Conservation (phyloP, 177 flowering plant species). For the Vitis hybrid region DNA sequence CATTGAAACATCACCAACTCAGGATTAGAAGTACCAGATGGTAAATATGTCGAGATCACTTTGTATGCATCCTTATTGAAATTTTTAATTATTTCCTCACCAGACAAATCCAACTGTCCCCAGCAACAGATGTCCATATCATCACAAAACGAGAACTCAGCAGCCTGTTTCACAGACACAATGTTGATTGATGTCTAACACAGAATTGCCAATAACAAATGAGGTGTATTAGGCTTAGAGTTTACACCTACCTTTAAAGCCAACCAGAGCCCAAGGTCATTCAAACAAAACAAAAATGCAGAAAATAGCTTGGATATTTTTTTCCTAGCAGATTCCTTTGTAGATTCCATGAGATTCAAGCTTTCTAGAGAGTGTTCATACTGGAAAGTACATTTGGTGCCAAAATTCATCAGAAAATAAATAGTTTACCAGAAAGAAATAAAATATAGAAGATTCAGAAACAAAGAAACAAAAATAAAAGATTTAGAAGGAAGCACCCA, state of each 20-base stretch:
- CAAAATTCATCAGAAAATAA: background rate
- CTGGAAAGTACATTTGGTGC: constrained; percentile 29
- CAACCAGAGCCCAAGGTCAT: constrained; percentile 79
- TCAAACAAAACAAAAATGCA: constrained; percentile 52
- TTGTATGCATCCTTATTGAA: constrained; percentile 43
- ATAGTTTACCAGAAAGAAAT: background rate
- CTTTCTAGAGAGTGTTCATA: constrained; percentile 25
- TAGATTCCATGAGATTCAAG: constrained; percentile 22
- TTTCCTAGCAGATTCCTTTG: constrained; percentile 25
- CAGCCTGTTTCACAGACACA: constrained; percentile 50
- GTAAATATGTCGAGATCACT: constrained; percentile 28
- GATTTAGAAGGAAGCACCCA: background rate
- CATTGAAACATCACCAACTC: background rate
- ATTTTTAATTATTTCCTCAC: constrained; percentile 34
- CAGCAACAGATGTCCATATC: constrained; percentile 39
- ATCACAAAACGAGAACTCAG: constrained; percentile 35
- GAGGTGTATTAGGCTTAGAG: background rate
- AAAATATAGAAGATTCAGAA: no score
- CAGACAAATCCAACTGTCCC: constrained; percentile 32
- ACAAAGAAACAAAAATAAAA: no score
- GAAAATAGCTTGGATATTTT: constrained; percentile 42
- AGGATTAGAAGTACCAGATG: constrained; percentile 39
- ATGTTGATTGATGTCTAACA: background rate
- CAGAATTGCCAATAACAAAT: background rate
- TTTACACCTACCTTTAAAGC: constrained; percentile 54